Evolutionary conservation across 2,329 filamentous ascomycete species (phyloP), one percentile per base, ranked within the genome.

Genomic region (Pseudogymnoascus sp.): DNA sequence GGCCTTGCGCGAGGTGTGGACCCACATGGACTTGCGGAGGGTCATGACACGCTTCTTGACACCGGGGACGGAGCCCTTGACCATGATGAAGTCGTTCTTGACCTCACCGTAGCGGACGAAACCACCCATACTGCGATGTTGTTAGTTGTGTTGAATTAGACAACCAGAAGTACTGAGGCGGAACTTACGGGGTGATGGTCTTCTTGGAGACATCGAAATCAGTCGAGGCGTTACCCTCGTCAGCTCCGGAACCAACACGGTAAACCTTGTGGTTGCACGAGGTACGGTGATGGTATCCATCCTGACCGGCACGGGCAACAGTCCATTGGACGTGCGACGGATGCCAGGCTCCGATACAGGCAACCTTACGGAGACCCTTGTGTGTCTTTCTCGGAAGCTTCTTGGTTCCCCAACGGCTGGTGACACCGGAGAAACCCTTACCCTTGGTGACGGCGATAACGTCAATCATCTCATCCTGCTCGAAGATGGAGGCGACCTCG

Each of bases 241-340:
- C 91, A 70, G 84, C 83, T 74, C 85, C 93, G 88, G 94, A 95
- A 77, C 93, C 94, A 73, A 99, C 90, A 72, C 94, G 91, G 91
- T 97, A 99, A 78, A 99, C 81, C 90, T 99, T 99, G 91, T 99
- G 94, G 90, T 99, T 99, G 84, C 94, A 90, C 69, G 94, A 97
- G 76, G 94, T 99, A 89, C 94, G 92, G 85, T 99, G 94, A 81
- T 99, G 94, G 89, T 99, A 99, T 86, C 94, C 94, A 81, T 88
- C 87, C 84, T 99, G 94, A 96, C 94, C 94, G 70, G 94, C 94
- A 90, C 94, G 94, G 78, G 93, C 94, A 84, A 99, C 94, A 79
- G 94, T 99, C 94, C 94, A 99, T 85, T 99, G 94, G 81, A 99
- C 94, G 91, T 99, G 94, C 81, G 90, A 92, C 77, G 94, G 94